Conservation (phyloP, 306 rosid species). For the Crataegus laevigata region DNA sequence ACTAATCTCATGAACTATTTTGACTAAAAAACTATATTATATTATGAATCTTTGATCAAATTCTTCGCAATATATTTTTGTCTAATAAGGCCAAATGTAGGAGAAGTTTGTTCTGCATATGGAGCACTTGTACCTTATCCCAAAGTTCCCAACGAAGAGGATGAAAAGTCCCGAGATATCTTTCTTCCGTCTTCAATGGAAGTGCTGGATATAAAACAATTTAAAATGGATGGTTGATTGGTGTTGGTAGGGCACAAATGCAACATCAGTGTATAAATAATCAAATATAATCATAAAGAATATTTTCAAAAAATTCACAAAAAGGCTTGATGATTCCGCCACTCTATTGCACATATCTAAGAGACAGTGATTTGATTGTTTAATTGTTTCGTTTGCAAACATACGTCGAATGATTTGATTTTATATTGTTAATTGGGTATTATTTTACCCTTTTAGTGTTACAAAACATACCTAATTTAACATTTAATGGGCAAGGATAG, state of each 20-base stretch:
- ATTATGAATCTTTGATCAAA: not conserved
- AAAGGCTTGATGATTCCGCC: conserved; percentile 9
- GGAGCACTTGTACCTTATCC: not conserved
- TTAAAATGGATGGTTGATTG: not conserved
- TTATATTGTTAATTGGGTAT: not conserved
- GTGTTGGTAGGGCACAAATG: not conserved
- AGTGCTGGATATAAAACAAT: not conserved
- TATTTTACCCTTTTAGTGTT: not conserved
- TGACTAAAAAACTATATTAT: too few species aligned
- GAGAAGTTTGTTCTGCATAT: not conserved
- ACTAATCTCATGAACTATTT: too few species aligned
- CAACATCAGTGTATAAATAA: not conserved
- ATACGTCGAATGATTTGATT: not conserved
- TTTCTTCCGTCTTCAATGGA: not conserved
- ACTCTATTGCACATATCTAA: not conserved
- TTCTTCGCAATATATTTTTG: not conserved
- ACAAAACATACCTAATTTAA: not conserved
- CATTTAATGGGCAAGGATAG: not conserved
- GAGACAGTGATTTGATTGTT: not conserved
- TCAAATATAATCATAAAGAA: not conserved
- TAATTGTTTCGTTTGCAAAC: not conserved
- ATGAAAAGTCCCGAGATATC: not conserved
- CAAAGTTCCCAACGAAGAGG: not conserved
- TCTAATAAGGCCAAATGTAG: not conserved
- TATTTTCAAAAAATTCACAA: not conserved